Evolutionary conservation across 1,284 basidiomycete species (phyloP), one percentile per base, ranked within the genome.

Genomic region (Crepidotus sp.): DNA sequence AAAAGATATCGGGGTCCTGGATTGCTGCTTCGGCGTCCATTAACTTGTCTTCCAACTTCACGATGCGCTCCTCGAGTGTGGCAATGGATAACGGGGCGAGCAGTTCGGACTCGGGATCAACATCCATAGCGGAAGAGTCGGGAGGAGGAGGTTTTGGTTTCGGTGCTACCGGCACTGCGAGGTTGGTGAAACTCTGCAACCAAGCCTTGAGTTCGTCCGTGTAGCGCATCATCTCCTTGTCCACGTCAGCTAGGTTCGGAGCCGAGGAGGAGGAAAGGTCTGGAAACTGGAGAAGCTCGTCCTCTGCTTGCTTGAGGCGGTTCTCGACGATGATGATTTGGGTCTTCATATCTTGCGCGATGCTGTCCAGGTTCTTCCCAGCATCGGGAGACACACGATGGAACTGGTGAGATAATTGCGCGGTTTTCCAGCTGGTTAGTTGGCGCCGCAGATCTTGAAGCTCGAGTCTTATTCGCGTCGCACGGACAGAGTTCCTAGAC

Each of bases 391-490:
- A 48, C 4, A 51, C 34, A 6, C 40, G 42, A 6, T 32, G 25
- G 39, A 51, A 48, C 33, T 45, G 42, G 5, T 19, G 15, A 3
- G 50, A 48, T 2, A 27, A 13, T 30, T 48, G 46, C 5, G 38
- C 34, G 18, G 14, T 25, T 13, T 33, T 42, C 39, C 39, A 51
- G 15, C 6, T 11, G 3, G 21, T 21, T 8, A 42, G 37, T 19
- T 41, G 36, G 3, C 36, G 21, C 7, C 40, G n/a, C 4, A 46
- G 29, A 5, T 42, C 30, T 14, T 32, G 15, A 15, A 39, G 34
- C 24, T 51, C 50, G 2, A 51, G 35, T 11, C 24, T 24, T 26
- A 48, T 48, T 14, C 39, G 37, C n/a, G 43, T 42, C n/a, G 30
- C 43, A 24, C 50, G 50, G 8, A 51, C 43, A 7, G 40, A 21